Base-by-base conservation (phyloP, 1,284 basidiomycete genomes). In the Fereydounia khargensis region DNA sequence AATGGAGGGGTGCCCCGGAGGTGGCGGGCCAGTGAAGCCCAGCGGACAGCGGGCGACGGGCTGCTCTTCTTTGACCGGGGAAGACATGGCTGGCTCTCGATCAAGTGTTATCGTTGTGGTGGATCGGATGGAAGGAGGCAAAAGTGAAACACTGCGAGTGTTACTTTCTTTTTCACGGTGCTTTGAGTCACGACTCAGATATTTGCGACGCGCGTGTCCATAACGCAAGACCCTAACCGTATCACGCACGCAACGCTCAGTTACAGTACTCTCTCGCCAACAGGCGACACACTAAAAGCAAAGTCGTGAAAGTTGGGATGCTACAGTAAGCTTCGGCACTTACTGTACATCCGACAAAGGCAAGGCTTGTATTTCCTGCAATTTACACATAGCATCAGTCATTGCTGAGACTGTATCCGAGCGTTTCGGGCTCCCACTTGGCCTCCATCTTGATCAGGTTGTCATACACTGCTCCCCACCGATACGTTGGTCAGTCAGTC, bases 361-460 rank as follows among this genome's bases (percentile, higher is more conserved):
- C 17, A 27, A 16, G 10, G 7, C 34, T 30, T 32, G 18, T 20
- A 32, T 8, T 18, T 18, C n/a, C 19, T 22, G 13, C 16, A 13
- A 21, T 11, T 13, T 20, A 14, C 19, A 35, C 3, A 2, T 18
- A 20, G 16, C 16, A 10, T 30, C 21, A 56, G 8, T 47, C 27
- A 19, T 61, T 61, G n/a, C 59, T 58, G 7, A 69, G 51, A 14
- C 53, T 58, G 32, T 45, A 70, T 5, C 66, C 65, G 4, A 68
- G 42, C 22, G 80, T 74, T 39, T 65, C 60, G 3, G 78, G 80
- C 2, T 70, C 70, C 13, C 79, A 77, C 18, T 77, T 73, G 35
- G 78, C 70, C 65, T 85, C 83, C 79, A 88, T 81, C 37, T 74
- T 69, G 23, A 87, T 59, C 45, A 89, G 76, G 30, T 82, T 80